Evolutionary conservation across 805 yeast genomes (phyloP).

Genomic region (Candida palmyrensis): DNA sequence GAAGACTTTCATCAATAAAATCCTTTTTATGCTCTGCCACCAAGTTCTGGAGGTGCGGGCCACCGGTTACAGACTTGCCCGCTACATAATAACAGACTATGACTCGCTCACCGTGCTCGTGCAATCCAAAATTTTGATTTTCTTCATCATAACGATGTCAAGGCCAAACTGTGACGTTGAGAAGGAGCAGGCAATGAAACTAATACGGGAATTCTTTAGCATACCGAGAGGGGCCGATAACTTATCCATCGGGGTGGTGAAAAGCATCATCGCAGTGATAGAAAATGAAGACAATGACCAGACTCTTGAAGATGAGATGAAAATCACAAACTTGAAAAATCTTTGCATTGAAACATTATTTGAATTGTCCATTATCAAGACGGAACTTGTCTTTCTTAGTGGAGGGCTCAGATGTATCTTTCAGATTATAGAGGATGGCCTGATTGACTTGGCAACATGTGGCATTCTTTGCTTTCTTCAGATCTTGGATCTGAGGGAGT

Average conservation of each 20-base stretch:
- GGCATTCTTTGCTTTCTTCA: slow-evolving; percentile 37
- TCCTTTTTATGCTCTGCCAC: slow-evolving; percentile 58
- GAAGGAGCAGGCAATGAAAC: slow-evolving; percentile 70
- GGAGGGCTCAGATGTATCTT: slow-evolving; percentile 50
- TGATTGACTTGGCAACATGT: slow-evolving; percentile 11
- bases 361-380: slow-evolving; percentile 33
- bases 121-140: slow-evolving; percentile 53
- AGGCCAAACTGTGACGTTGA: slow-evolving; percentile 55
- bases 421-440: slow-evolving; percentile 36
- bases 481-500: slow-evolving; percentile 52
- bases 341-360: slow-evolving; percentile 40
- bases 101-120: slow-evolving; percentile 52
- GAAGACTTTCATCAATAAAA: slow-evolving; percentile 48
- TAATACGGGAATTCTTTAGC: slow-evolving; percentile 58
- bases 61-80: slow-evolving; percentile 68
- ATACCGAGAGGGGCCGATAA: slow-evolving; percentile 45
- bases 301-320: slow-evolving; percentile 8
- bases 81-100: slow-evolving; percentile 54
- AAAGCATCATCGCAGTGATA: slow-evolving; percentile 60
- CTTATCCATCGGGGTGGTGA: slow-evolving; percentile 57
- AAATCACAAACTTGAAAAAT: slow-evolving; percentile 45
- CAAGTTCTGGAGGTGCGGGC: slow-evolving; percentile 60
- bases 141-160: slow-evolving; percentile 59
- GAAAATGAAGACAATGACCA: slow-evolving; percentile 33
- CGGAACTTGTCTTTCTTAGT: slow-evolving; percentile 41